Percentiles rank a stretch among this genome's conserved stretches.
These are phyloP conservation scores for Blastocladiella emersonii DNA, from an alignment of 371 early-diverging fungal genomes.

Conservation along the genomic window DNA sequence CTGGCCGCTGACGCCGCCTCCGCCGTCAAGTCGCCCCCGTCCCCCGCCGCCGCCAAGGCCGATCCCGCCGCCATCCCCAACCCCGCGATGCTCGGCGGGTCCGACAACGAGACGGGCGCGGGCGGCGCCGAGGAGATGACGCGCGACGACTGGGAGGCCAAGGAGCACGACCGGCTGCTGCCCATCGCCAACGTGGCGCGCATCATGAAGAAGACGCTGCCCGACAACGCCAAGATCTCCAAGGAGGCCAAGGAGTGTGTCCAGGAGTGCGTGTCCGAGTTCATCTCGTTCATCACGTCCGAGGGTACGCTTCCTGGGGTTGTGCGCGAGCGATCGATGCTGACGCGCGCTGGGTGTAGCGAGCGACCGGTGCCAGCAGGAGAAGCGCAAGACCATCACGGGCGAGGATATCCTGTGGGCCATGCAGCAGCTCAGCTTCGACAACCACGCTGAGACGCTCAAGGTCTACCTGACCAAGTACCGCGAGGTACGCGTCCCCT, in stretches of 20 bases:
- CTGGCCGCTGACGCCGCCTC: too few species aligned
- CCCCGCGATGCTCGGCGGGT: too few species aligned
- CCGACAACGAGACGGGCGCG: too few species aligned
- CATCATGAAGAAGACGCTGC: constrained; percentile 97
- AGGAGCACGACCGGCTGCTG: constrained; percentile 92
- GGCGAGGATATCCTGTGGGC: constrained; percentile 99
- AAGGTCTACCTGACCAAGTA: constrained; percentile 85
- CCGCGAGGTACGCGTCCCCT: constrained; percentile 53
- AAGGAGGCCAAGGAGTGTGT: constrained; percentile 98
- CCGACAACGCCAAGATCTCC: constrained; percentile 95
- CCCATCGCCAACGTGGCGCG: constrained; percentile 94
- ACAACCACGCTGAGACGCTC: constrained; percentile 90
- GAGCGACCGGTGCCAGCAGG: constrained; percentile 84
- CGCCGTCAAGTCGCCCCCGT: too few species aligned
- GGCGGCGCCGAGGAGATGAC: too few species aligned
- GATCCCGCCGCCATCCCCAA: too few species aligned
- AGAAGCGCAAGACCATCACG: constrained; percentile 97
- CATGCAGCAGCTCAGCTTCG: constrained; percentile 97
- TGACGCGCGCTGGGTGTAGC: constrained; percentile 47
- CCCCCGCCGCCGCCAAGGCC: too few species aligned
- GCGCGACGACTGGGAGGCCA: constrained; percentile 53
- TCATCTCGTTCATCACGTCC: constrained; percentile 97
- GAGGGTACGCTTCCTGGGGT: constrained; percentile 44
- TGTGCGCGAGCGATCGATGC: neutral
- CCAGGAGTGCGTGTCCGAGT: constrained; percentile 98